Conservation (phyloP, 495 filamentous ascomycete species). For the Neurospora sp. region DNA sequence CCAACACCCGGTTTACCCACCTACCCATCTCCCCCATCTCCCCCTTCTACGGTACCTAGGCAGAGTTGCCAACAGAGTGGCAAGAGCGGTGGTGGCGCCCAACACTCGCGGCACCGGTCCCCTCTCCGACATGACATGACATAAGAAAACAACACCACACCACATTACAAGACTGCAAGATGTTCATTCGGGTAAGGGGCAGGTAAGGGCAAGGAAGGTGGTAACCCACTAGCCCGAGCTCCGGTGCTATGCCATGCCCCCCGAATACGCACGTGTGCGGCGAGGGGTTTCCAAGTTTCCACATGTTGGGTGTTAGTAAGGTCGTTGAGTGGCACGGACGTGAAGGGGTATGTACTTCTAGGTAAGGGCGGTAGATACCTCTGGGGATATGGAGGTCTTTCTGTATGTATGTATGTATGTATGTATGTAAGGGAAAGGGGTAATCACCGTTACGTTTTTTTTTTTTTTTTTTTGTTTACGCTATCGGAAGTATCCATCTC, state of each 20-base stretch:
- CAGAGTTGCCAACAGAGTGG: neutral
- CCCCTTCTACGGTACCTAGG: neutral
- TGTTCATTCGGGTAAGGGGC: neutral
- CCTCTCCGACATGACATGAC: neutral
- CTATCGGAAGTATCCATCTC: neutral
- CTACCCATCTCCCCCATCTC: neutral
- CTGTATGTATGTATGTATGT: neutral
- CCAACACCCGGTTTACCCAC: neutral
- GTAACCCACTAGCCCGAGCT: neutral
- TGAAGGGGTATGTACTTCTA: neutral
- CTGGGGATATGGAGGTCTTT: neutral
- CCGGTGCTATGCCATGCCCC: neutral
- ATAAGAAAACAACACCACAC: neutral
- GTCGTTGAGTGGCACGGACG: neutral
- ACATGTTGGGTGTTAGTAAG: neutral
- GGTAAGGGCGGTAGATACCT: neutral
- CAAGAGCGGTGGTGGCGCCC: neutral
- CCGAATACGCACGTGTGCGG: neutral
- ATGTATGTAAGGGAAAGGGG: neutral
- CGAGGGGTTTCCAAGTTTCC: neutral
- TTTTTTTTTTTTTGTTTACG: neutral
- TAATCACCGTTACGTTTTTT: neutral
- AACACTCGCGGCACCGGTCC: neutral
- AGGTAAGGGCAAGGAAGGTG: neutral
- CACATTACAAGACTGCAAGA: neutral